These are phyloP conservation scores for Dryas integrifolia DNA, from an alignment of 331 rosid genomes.

Conservation along the genomic window DNA sequence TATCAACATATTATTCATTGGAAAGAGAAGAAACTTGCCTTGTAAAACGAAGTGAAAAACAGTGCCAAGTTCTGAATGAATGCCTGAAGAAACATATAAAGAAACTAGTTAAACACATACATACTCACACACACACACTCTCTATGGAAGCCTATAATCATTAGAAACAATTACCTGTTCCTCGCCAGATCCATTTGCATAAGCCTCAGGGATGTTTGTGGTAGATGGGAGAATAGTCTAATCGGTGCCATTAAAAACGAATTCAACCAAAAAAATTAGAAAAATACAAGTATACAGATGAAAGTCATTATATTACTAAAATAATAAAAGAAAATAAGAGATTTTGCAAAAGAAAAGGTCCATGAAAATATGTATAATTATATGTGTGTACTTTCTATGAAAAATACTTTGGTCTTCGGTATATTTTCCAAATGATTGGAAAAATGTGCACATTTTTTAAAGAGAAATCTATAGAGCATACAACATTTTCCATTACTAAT, in stretches of 20 bases:
- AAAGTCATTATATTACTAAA: neutral
- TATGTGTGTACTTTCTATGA: neutral
- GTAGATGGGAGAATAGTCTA: conserved; percentile 71
- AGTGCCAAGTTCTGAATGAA: conserved; percentile 92
- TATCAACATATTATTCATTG: neutral
- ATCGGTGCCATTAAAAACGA: conserved; percentile 15
- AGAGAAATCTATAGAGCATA: no score
- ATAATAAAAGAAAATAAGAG: neutral
- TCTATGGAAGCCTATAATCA: neutral
- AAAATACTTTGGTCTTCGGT: neutral
- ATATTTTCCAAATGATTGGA: neutral
- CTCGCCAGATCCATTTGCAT: conserved; percentile 76
- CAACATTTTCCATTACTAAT: no score
- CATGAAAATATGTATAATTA: neutral
- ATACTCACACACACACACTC: neutral
- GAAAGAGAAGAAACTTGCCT: conserved; percentile 44
- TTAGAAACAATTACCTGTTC: conserved; percentile 62
- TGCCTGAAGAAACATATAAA: conserved; percentile 44
- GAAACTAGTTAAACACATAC: conserved; percentile 8
- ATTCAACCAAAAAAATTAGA: conserved; percentile 9
- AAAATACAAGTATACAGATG: neutral
- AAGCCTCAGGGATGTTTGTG: conserved; percentile 88
- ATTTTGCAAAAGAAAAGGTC: neutral
- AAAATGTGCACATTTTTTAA: no score
- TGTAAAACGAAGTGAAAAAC: conserved; percentile 87